These are phyloP conservation scores for Entamoeba histolytica DNA, from an alignment of 208 protist genomes.

Conservation along the genomic window DNA sequence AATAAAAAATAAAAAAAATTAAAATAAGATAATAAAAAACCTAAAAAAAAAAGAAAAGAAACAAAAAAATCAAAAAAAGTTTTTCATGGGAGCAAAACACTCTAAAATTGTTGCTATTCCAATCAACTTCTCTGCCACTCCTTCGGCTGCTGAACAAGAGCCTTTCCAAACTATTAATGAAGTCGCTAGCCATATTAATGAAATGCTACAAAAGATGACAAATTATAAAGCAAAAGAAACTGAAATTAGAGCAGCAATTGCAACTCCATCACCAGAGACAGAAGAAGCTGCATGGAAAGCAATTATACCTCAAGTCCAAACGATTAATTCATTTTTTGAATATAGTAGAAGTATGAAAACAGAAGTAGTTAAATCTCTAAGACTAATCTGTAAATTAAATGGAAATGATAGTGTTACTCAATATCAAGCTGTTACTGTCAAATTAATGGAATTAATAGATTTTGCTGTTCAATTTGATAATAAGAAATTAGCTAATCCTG, in stretches of 20 bases:
- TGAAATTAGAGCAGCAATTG: constrained; percentile 35
- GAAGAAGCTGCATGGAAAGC: constrained; percentile 24
- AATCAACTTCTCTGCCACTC: not conserved
- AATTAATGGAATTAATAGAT: not conserved
- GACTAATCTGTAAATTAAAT: not conserved
- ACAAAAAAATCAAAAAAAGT: not conserved
- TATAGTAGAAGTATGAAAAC: not conserved
- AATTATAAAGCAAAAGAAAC: constrained; percentile 12
- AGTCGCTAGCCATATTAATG: not conserved
- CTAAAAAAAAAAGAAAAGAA: too few relatives aligned
- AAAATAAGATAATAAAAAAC: too few relatives aligned
- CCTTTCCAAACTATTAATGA: not conserved
- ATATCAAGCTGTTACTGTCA: not conserved
- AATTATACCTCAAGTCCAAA: not conserved
- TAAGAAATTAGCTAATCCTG: not conserved
- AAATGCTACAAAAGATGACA: not conserved
- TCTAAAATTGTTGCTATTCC: not conserved
- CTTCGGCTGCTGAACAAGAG: not conserved
- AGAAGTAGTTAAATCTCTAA: not conserved
- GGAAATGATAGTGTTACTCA: not conserved
- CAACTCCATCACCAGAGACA: constrained; percentile 35
- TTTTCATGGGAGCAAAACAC: not conserved
- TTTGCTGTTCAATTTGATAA: not conserved
- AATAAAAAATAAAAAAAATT: too few relatives aligned
- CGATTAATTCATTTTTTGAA: not conserved